A percentile compares a stretch with the other conserved stretches of the same genome.
These are phyloP conservation scores for Penicillium malachiteum DNA, from an alignment of 495 filamentous ascomycete genomes.

Conservation along the genomic window DNA sequence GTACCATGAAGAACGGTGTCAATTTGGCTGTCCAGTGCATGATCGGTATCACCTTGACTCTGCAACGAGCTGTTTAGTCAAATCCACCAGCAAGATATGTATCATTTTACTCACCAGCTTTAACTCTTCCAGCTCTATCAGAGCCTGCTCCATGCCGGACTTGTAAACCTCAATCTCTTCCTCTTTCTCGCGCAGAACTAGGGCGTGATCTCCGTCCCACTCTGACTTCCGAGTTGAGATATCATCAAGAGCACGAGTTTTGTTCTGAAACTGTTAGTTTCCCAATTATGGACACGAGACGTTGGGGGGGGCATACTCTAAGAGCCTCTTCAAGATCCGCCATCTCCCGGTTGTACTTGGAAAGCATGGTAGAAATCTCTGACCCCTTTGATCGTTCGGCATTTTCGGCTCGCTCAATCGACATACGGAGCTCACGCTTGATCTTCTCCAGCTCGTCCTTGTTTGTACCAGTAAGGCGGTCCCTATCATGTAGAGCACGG, in stretches of 20 bases:
- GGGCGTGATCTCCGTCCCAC: slow-evolving; percentile 79
- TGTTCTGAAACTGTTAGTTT: slow-evolving; percentile 50
- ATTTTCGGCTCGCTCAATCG: slow-evolving; percentile 89
- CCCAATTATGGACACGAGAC: not conserved
- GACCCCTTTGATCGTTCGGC: slow-evolving; percentile 88
- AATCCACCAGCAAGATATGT: not conserved
- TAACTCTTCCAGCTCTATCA: slow-evolving; percentile 87
- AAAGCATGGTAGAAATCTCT: slow-evolving; percentile 89
- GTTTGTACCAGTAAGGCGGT: slow-evolving; percentile 78
- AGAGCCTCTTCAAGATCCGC: slow-evolving; percentile 92
- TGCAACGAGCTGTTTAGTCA: slow-evolving; percentile 13
- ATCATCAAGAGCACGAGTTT: slow-evolving; percentile 87
- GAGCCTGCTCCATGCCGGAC: slow-evolving; percentile 91
- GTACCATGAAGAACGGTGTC: slow-evolving; percentile 82
- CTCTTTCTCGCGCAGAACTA: slow-evolving; percentile 84
- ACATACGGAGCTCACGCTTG: slow-evolving; percentile 93
- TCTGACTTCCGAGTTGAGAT: slow-evolving; percentile 72
- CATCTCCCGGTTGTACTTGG: slow-evolving; percentile 96
- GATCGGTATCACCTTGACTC: slow-evolving; percentile 72
- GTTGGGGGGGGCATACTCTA: slow-evolving; percentile 41
- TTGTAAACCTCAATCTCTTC: slow-evolving; percentile 97
- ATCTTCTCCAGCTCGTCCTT: slow-evolving; percentile 94
- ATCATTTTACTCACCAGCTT: slow-evolving; percentile 41
- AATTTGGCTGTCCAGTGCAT: slow-evolving; percentile 84
- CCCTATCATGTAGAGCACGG: slow-evolving; percentile 88